phyloP scores from a whole-genome alignment of 139 green algal genomes.

The Coelastrella sp. region DNA sequence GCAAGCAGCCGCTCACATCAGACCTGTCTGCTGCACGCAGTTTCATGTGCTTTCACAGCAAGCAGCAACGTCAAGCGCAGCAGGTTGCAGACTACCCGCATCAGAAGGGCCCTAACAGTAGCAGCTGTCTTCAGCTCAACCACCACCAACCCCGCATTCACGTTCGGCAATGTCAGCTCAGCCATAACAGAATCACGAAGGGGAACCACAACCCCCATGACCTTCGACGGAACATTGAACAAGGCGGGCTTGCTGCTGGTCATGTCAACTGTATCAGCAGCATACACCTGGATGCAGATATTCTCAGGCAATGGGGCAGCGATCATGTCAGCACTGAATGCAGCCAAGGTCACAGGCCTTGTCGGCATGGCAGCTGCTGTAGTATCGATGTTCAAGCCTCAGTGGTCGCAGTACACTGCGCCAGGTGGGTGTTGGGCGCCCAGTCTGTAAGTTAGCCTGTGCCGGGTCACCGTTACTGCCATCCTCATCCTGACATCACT shows the following conservation, averaged over 20 bases:
- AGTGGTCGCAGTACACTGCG: slow-evolving; percentile 48
- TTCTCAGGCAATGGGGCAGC: slow-evolving; percentile 53
- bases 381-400: slow-evolving; percentile 71
- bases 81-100: neutral
- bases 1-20: too few species aligned
- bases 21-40: too few species aligned
- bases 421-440: neutral
- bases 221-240: slow-evolving; percentile 59
- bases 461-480: too few species aligned
- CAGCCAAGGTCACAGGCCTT: slow-evolving; percentile 58
- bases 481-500: too few species aligned
- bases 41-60: neutral
- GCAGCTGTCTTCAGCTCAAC: neutral
- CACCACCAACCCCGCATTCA: slow-evolving; percentile 35
- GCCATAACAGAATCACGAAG: slow-evolving; percentile 32
- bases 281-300: slow-evolving; percentile 61
- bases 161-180: slow-evolving; percentile 50
- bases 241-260: slow-evolving; percentile 64
- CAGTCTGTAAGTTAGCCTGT: too few species aligned
- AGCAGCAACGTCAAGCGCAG: neutral
- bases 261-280: slow-evolving; percentile 40
- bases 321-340: slow-evolving; percentile 37
- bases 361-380: slow-evolving; percentile 56
- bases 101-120: neutral
- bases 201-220: slow-evolving; percentile 50